These are phyloP conservation scores for Aleurites moluccanus DNA, from an alignment of 441 rosid species.

Conservation along the genomic window DNA sequence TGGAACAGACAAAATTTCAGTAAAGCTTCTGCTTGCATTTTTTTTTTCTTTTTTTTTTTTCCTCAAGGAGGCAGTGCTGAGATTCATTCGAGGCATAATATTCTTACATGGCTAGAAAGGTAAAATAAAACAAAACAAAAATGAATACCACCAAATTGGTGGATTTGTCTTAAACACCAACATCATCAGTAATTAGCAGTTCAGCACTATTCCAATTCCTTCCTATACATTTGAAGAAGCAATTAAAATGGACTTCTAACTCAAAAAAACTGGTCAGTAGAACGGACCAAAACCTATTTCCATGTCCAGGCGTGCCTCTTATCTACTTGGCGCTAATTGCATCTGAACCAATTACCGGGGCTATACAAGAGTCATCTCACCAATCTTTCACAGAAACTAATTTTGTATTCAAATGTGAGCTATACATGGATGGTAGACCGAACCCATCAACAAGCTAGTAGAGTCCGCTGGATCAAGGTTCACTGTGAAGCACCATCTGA, in stretches of 20 bases:
- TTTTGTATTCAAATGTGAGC: not conserved
- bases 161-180: not conserved
- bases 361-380: constrained; percentile 16
- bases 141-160: not conserved
- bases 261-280: not conserved
- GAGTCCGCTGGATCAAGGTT: constrained; percentile 9
- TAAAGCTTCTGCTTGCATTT: too few relatives aligned
- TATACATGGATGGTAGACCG: not conserved
- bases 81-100: too few relatives aligned
- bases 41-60: too few relatives aligned
- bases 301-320: not conserved
- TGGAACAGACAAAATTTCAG: too few relatives aligned
- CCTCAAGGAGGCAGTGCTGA: too few relatives aligned
- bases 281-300: not conserved
- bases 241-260: not conserved
- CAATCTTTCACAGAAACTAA: not conserved
- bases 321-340: not conserved
- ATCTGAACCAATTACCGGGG: not conserved
- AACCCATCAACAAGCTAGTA: not conserved
- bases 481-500: constrained; percentile 24
- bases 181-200: not conserved
- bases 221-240: constrained; percentile 14
- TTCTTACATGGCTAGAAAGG: not conserved
- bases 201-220: not conserved
- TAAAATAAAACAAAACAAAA: not conserved